A percentile compares a stretch with the other conserved stretches of the same genome.
Conservation (phyloP, 2,329 filamentous ascomycete genomes). For the Aspergillus persii region DNA sequence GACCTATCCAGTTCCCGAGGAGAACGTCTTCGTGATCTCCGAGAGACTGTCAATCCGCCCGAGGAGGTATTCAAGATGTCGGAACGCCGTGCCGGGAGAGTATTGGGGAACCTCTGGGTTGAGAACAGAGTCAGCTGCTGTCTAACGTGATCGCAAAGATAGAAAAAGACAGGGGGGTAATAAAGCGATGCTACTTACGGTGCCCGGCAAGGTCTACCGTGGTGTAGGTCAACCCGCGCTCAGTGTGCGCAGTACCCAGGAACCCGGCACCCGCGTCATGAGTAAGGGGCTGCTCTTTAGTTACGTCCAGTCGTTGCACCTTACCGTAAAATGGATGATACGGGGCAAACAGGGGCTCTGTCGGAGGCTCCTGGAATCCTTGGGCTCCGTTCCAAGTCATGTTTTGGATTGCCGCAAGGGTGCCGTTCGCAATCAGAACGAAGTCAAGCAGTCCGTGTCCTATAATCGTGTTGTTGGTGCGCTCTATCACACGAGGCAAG, state of each 20-base stretch:
- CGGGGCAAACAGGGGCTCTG: constrained; percentile 67
- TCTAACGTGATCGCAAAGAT: too few species aligned
- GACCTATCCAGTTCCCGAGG: neutral
- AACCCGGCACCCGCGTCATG: constrained; percentile 58
- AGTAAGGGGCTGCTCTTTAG: constrained; percentile 37
- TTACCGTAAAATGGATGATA: constrained; percentile 45
- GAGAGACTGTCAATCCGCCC: constrained; percentile 54
- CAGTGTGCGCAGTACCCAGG: constrained; percentile 68
- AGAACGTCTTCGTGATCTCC: neutral
- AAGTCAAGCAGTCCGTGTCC: constrained; percentile 70
- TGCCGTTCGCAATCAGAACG: constrained; percentile 66
- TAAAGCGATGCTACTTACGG: constrained; percentile 14
- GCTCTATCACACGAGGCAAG: constrained; percentile 70
- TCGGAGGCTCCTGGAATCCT: constrained; percentile 64
- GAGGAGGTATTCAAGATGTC: constrained; percentile 72
- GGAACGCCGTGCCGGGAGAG: constrained; percentile 63
- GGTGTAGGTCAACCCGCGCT: constrained; percentile 72
- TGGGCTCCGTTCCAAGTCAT: constrained; percentile 74
- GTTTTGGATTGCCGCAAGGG: constrained; percentile 71
- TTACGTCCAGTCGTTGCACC: constrained; percentile 3
- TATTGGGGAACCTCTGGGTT: constrained; percentile 55
- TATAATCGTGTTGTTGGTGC: constrained; percentile 70
- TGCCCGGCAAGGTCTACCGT: constrained; percentile 66
- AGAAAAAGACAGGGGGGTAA: neutral
- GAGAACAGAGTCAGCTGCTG: neutral